A percentile compares a stretch with the other conserved stretches of the same genome.
These are phyloP conservation scores for Asterionellopsis glacialis DNA, from an alignment of 108 stramenopile species.

Conservation along the genomic window DNA sequence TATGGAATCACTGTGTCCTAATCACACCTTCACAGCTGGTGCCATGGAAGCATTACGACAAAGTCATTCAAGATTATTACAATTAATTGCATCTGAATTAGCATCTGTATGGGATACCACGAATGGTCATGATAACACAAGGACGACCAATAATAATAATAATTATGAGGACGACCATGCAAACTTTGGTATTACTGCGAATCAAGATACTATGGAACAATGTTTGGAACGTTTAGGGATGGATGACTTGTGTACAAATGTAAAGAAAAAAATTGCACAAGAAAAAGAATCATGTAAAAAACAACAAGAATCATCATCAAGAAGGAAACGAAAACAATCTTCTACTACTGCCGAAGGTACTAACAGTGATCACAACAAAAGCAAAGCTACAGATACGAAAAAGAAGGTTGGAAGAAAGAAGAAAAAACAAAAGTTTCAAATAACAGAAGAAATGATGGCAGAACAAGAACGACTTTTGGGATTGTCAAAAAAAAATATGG, in stretches of 20 bases:
- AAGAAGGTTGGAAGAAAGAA: not conserved
- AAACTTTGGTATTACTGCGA: not conserved
- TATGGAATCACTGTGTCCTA: not conserved
- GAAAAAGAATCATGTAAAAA: too few relatives aligned
- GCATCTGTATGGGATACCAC: not conserved
- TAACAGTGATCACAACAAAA: too few relatives aligned
- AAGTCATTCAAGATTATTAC: not conserved
- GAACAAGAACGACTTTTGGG: constrained; percentile 5
- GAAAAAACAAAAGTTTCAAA: too few relatives aligned
- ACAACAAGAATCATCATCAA: too few relatives aligned
- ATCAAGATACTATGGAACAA: not conserved
- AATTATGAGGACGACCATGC: not conserved
- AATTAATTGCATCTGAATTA: not conserved
- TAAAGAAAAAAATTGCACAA: too few relatives aligned
- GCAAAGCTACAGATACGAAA: too few relatives aligned
- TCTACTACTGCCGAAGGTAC: too few relatives aligned
- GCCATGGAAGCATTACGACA: constrained; percentile 1
- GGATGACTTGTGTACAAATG: not conserved
- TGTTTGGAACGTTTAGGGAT: not conserved
- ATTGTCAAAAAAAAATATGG: not conserved
- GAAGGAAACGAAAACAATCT: too few relatives aligned
- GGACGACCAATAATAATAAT: too few relatives aligned
- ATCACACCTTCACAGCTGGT: not conserved
- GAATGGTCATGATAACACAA: too few relatives aligned
- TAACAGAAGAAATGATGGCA: constrained; percentile 1